These are phyloP conservation scores for Boletus pseudo-olivaceus DNA, from an alignment of 768 basidiomycete genomes.

Conservation along the genomic window DNA sequence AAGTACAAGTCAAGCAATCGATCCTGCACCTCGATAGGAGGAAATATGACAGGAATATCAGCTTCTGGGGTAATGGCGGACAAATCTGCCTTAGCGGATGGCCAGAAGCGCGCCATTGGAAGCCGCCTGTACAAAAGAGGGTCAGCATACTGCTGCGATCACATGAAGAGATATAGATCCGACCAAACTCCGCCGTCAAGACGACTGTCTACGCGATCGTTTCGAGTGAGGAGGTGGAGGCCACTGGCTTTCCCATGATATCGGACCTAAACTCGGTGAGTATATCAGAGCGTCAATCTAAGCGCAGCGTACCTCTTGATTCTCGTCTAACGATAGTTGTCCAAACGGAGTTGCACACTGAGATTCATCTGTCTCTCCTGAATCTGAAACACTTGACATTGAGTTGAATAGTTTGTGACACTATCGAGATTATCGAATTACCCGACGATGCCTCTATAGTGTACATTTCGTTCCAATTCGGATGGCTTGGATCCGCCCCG, in stretches of 20 bases:
- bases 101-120: constrained; percentile 77
- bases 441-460: constrained; percentile 47
- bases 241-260: constrained; percentile 81
- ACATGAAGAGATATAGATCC: constrained; percentile 17
- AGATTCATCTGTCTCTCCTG: constrained; percentile 37
- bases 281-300: neutral
- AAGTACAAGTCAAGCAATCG: constrained; percentile 74
- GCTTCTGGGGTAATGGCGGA: constrained; percentile 41
- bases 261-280: constrained; percentile 54
- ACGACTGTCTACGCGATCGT: constrained; percentile 62
- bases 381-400: constrained; percentile 27
- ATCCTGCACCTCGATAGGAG: constrained; percentile 60
- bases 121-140: constrained; percentile 45
- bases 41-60: constrained; percentile 48
- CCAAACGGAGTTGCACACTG: constrained; percentile 58
- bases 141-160: constrained; percentile 10
- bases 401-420: constrained; percentile 7
- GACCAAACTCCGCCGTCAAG: constrained; percentile 69
- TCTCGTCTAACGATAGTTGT: constrained; percentile 70
- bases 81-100: constrained; percentile 46
- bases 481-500: constrained; percentile 18
- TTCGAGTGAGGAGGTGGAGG: constrained; percentile 66
- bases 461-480: constrained; percentile 61
- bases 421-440: constrained; percentile 1
- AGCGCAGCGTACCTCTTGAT: constrained; percentile 53